Evolutionary conservation across 2,329 filamentous ascomycete species (phyloP), one percentile per base, ranked within the genome.

Genomic region (Clarireedia homoeocarpa): DNA sequence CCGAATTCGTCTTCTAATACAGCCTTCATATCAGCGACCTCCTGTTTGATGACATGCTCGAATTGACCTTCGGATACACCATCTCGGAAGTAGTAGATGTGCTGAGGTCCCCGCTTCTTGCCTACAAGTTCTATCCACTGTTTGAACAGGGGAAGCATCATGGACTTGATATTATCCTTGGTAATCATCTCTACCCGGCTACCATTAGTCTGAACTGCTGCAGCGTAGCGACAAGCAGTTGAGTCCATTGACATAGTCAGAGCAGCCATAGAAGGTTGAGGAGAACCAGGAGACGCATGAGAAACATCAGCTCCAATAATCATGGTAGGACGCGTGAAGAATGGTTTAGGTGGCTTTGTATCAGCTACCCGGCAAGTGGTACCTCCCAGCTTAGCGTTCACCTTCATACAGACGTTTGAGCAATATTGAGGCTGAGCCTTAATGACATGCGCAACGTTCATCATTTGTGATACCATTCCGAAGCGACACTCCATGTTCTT

Each of bases 361-460:
- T 55, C 55, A 17, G 55, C 49, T 44, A 63, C 56, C 57, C 76
- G 51, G 58, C 73, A 84, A 1, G 90, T 96, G 0, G 82, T 80
- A 5, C 94, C 94, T 14, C 94, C 94, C 2, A 99, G 80, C 75
- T 99, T 99, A 3, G 89, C 88, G 65, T 99, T 97, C 62, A 99
- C 84, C 75, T 99, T 99, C 89, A 99, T 94, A 61, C 84, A 81
- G 0, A 99, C 90, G 60, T 99, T 99, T 1, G 89, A 94, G 66
- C 89, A 86, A 71, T 97, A 97, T 66, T 99, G 94, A 0, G 79
- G 79, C 23, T 87, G 82, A 15, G 81, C 82, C 68, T 86, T 86
- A 39, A 74, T 65, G 0, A 92, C 88, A 58, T 95, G 86, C 0
- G 74, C 73, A 2, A 77, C 75, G 62, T 91, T 85, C n/a, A 97